Base-by-base conservation (phyloP, 2,329 filamentous ascomycete species). In the Fusarium fujikuroi region DNA sequence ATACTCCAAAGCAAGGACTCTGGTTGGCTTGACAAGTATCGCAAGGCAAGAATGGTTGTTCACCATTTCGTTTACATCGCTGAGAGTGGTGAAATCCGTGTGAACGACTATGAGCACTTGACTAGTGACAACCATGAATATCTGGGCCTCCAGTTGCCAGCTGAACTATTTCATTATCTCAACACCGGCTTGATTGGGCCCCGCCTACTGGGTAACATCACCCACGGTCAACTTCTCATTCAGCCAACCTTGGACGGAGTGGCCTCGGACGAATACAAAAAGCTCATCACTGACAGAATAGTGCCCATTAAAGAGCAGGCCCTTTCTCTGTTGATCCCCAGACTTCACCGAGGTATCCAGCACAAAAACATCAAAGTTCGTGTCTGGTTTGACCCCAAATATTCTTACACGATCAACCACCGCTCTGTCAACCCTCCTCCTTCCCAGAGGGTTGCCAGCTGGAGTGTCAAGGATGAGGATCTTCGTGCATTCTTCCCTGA, bases 151-250 rank as follows among this genome's bases (percentile, higher is more conserved):
- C 92, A 95, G 67, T 86, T 99, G 9, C 95, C 96, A 1, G 91
- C 95, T 44, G 96, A 99, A 82, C 86, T 98, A 23, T 95, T 95
- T 80, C 93, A 94, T 81, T 98, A 98, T 81, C 87, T 98, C 56
- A 95, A 94, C 66, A 91, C 89, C 58, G 96, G 94, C 39, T 85
- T 98, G 47, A 90, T 98, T 73, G 91, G 93, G 34, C 87, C 94
- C 30, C 90, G 93, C 53, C 87, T 97, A 42, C 88, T 97, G 18
- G 93, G 92, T 80, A 95, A 92, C 88, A 90, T 97, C 75, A 92
- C 93, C 9, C 92, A 94, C 60, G 91, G 92, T 72, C 91, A 95
- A 80, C 89, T 97, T 64, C 84, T 93, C 36, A 88, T 98, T 58
- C 88, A 91, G 58, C 92, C 95, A n/a, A 96, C 95, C 9, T 85